Evolutionary conservation across 345 rosid species (phyloP).

Genomic region (Eucalyptus shirleyi): DNA sequence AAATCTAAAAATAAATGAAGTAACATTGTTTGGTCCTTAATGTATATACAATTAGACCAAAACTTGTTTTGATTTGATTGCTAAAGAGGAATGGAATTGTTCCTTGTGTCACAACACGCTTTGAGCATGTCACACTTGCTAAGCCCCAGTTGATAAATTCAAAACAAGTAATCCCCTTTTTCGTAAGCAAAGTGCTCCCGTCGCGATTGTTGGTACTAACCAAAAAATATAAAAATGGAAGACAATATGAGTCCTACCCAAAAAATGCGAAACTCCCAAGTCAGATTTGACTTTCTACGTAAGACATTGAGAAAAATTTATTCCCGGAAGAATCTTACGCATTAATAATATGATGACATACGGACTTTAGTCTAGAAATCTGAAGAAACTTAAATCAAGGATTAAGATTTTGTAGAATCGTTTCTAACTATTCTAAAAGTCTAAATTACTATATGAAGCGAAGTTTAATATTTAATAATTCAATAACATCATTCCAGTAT

Average conservation of each 20-base stretch:
- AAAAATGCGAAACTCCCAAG: neutral
- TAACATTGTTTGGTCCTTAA: neutral
- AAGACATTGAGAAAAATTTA: neutral
- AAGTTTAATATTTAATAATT: neutral
- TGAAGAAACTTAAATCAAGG: neutral
- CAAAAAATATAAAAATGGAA: neutral
- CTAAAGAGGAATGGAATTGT: neutral
- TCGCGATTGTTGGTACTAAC: no score
- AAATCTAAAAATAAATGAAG: neutral
- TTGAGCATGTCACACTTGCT: neutral
- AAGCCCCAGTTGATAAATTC: neutral
- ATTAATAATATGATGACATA: neutral
- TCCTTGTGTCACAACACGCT: accelerated
- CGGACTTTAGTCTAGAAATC: neutral
- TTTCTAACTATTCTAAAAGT: neutral
- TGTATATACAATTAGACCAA: accelerated
- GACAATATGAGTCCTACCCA: neutral
- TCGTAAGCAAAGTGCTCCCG: accelerated
- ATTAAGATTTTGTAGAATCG: neutral
- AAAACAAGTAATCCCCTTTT: neutral
- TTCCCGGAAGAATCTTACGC: neutral
- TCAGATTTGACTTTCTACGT: neutral
- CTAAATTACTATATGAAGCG: neutral
- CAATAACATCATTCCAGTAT: neutral
- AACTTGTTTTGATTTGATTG: neutral